Conservation (phyloP, 495 filamentous ascomycete species). For the Chaetomidium leptoderma region DNA sequence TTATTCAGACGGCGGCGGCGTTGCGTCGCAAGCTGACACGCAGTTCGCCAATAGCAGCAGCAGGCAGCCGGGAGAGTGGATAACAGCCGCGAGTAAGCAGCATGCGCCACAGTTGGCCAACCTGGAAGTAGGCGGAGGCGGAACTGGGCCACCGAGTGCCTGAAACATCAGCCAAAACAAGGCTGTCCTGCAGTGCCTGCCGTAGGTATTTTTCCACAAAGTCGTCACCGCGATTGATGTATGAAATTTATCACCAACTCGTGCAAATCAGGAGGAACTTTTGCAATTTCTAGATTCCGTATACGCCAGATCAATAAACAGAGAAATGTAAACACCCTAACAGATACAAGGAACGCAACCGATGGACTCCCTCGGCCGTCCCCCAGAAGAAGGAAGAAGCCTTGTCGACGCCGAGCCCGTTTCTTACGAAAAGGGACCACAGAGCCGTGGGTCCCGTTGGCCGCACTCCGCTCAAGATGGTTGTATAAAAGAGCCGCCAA, state of each 20-base stretch:
- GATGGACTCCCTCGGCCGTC: background rate
- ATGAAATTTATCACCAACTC: too few relatives aligned
- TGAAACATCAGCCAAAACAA: too few relatives aligned
- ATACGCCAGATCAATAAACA: constrained; percentile 5
- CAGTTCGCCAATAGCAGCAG: constrained; percentile 16
- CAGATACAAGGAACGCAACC: constrained; percentile 2
- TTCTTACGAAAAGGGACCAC: background rate
- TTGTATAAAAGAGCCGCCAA: constrained; percentile 3
- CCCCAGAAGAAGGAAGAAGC: background rate
- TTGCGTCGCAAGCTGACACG: constrained; percentile 28
- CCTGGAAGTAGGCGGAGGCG: too few relatives aligned
- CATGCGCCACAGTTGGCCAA: constrained; percentile 3
- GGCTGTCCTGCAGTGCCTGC: too few relatives aligned
- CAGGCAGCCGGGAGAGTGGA: constrained; percentile 6
- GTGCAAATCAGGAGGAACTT: background rate
- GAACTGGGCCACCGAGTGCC: too few relatives aligned
- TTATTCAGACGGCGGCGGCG: background rate
- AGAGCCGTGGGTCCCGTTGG: too few relatives aligned
- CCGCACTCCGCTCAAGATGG: too few relatives aligned
- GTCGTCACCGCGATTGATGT: too few relatives aligned
- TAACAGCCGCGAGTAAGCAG: background rate
- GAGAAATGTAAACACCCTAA: background rate
- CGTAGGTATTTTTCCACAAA: too few relatives aligned
- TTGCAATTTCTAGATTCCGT: background rate
- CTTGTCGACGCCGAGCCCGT: background rate